A percentile compares a stretch with the other conserved stretches of the same genome.
These are phyloP conservation scores for Myrica gale DNA, from an alignment of 306 rosid genomes.

Conservation along the genomic window DNA sequence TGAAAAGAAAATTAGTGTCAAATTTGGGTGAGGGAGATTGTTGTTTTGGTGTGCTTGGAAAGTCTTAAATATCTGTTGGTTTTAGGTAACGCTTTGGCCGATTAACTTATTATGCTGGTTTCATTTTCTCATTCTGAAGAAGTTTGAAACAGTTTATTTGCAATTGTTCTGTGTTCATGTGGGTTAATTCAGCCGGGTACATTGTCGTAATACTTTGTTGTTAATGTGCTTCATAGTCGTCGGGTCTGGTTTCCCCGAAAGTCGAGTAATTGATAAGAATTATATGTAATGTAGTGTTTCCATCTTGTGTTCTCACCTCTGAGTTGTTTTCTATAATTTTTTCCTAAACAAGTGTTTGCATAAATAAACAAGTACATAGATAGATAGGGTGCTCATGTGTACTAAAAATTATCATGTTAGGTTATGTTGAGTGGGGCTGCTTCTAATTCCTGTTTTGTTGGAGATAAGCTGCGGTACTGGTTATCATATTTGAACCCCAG, in stretches of 20 bases:
- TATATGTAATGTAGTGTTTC: not conserved
- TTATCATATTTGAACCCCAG: not conserved
- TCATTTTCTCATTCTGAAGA: not conserved
- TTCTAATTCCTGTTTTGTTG: not conserved
- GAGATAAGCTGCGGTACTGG: not conserved
- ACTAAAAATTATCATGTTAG: slow-evolving; percentile 3
- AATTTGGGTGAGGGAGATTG: not conserved
- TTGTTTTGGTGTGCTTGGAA: not conserved
- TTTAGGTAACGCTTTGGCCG: not conserved
- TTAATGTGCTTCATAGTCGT: not conserved
- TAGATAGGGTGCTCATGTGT: not conserved
- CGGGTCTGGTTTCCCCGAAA: not conserved
- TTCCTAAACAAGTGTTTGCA: too few relatives aligned
- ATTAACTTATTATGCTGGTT: not conserved
- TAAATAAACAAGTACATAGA: too few relatives aligned
- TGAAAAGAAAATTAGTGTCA: not conserved
- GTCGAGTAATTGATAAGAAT: not conserved
- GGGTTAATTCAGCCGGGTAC: not conserved
- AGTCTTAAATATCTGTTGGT: not conserved
- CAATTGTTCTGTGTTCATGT: not conserved
- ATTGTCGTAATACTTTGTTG: not conserved
- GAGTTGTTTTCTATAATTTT: too few relatives aligned
- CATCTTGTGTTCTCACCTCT: not conserved
- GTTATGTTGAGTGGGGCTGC: not conserved
- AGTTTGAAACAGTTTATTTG: not conserved